Conservation (phyloP, 2,329 filamentous ascomycete genomes). For the Sarocladium brachiariae region DNA sequence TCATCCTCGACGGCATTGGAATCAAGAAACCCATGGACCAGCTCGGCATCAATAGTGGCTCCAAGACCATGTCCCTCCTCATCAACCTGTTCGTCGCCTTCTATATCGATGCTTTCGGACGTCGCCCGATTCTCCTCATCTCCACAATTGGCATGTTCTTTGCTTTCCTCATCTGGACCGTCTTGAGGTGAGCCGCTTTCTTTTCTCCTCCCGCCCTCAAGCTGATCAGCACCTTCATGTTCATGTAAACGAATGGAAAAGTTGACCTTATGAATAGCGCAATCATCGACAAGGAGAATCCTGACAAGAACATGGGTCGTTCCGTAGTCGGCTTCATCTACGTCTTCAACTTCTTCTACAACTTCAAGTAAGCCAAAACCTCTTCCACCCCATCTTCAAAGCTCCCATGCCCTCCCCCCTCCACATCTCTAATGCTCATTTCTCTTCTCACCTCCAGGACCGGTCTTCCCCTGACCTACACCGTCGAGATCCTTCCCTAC, state of each 20-base stretch:
- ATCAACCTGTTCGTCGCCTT: slow-evolving; percentile 12
- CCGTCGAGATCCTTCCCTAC: slow-evolving; percentile 35
- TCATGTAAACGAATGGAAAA: no score
- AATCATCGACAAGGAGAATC: background rate
- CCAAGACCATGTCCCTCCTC: slow-evolving; percentile 10
- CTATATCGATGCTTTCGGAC: slow-evolving; percentile 33
- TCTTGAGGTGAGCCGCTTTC: slow-evolving; percentile 24
- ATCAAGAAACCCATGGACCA: slow-evolving; percentile 28
- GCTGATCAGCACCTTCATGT: no score
- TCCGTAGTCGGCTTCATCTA: slow-evolving; percentile 35
- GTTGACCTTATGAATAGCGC: background rate
- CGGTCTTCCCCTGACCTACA: slow-evolving; percentile 34
- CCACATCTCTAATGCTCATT: no score
- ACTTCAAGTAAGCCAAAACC: slow-evolving; percentile 27
- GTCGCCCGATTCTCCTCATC: slow-evolving; percentile 33
- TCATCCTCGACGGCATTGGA: slow-evolving; percentile 26
- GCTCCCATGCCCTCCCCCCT: no score
- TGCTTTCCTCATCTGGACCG: slow-evolving; percentile 33
- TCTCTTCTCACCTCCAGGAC: slow-evolving; percentile 2
- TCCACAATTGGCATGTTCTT: slow-evolving; percentile 28
- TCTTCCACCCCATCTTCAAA: no score
- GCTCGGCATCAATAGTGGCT: slow-evolving; percentile 28
- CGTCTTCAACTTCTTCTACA: slow-evolving; percentile 19
- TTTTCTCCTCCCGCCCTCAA: background rate
- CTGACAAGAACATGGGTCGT: slow-evolving; percentile 27